These are phyloP conservation scores for Volvox reticuliferus DNA, from an alignment of 139 green algal species.

Conservation along the genomic window DNA sequence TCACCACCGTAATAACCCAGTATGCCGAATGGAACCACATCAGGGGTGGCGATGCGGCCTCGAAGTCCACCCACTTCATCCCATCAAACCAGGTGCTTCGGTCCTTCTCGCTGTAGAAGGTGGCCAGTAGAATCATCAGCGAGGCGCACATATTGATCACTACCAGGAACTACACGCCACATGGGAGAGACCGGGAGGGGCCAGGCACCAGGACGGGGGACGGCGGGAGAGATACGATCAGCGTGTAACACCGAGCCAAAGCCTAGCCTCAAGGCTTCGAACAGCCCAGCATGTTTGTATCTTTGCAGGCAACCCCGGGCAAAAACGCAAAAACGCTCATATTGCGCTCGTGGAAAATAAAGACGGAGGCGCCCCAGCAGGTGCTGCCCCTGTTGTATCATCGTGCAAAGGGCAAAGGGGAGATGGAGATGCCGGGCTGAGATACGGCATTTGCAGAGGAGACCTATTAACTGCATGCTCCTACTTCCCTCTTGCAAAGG, in stretches of 20 bases:
- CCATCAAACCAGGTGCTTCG: neutral
- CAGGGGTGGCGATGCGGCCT: neutral
- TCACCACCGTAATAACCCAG: conserved; percentile 46
- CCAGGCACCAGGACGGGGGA: neutral
- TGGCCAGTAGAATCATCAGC: conserved; percentile 42
- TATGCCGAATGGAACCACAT: conserved; percentile 40
- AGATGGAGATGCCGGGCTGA: neutral
- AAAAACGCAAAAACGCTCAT: too few species aligned
- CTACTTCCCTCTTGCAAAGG: too few species aligned
- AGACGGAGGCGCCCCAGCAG: too few species aligned
- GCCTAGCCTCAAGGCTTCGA: too few species aligned
- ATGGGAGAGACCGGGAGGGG: too few species aligned
- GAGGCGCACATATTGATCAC: conserved; percentile 32
- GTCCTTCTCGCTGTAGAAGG: neutral
- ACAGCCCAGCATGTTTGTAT: too few species aligned
- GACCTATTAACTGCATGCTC: too few species aligned
- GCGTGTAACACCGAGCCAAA: too few species aligned
- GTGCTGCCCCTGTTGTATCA: too few species aligned
- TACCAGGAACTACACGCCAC: neutral
- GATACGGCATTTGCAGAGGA: neutral
- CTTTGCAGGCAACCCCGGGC: too few species aligned
- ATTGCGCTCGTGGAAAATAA: too few species aligned
- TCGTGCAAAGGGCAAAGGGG: neutral
- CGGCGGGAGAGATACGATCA: neutral
- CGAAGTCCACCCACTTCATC: neutral